Evolutionary conservation across 1,139 yeast genomes (phyloP).

Genomic region (Taphrina confusa): DNA sequence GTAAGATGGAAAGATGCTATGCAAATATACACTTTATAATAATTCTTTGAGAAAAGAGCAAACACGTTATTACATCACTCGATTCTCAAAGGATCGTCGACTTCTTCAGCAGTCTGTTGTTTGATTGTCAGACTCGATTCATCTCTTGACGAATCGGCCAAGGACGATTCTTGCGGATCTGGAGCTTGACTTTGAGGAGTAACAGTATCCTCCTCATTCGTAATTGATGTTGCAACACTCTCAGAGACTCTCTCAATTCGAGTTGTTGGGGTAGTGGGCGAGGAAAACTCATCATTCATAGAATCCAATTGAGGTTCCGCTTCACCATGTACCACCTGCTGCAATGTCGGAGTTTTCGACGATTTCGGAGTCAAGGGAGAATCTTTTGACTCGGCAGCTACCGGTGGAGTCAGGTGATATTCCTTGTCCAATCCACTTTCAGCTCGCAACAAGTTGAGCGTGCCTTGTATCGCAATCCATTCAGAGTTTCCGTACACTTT

Average conservation of each 20-base stretch:
- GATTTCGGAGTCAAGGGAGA: background rate
- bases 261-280: too few species aligned
- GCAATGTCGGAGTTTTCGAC: background rate
- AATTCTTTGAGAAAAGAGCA: too few species aligned
- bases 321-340: background rate
- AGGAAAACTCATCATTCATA: too few species aligned
- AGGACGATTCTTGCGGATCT: too few species aligned
- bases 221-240: too few species aligned
- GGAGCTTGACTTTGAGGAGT: too few species aligned
- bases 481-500: constrained; percentile 18
- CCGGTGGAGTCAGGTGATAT: constrained; percentile 23
- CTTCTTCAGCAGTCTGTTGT: background rate
- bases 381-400: background rate
- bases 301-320: background rate
- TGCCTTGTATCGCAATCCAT: constrained; percentile 33
- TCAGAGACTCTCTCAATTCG: too few species aligned
- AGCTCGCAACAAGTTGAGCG: constrained; percentile 21
- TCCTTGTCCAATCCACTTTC: constrained; percentile 28
- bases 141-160: background rate
- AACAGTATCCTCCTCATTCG: too few species aligned
- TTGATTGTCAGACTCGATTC: background rate
- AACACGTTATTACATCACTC: background rate
- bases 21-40: too few species aligned
- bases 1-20: too few species aligned
- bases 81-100: constrained; percentile 13